Evolutionary conservation across 768 basidiomycete genomes (phyloP).

Genomic region (Lactarius vividus): DNA sequence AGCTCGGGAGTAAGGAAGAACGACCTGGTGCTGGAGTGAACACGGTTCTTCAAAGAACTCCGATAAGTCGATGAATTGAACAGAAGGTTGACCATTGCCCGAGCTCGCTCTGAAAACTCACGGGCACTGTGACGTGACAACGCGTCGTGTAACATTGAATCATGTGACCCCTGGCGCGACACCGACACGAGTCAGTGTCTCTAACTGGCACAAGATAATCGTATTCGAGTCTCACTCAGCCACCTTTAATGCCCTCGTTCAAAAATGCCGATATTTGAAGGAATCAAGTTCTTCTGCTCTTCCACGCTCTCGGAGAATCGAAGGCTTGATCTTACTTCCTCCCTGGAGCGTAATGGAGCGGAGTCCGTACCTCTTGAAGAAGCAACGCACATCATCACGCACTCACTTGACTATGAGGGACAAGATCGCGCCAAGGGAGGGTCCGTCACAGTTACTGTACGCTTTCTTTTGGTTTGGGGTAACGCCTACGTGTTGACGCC

Average conservation of each 20-base stretch:
- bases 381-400: constrained; percentile 26
- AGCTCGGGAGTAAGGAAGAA: background rate
- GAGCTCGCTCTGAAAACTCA: too few species aligned
- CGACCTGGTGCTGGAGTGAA: too few species aligned
- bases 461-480: background rate
- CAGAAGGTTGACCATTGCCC: background rate
- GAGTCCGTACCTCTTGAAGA: constrained; percentile 6
- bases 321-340: constrained; percentile 8
- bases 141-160: background rate
- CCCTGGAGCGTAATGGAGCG: constrained; percentile 24
- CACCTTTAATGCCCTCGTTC: background rate
- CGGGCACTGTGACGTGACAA: background rate
- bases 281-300: constrained; percentile 21
- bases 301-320: constrained; percentile 20
- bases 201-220: too few species aligned
- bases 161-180: background rate
- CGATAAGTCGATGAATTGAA: background rate
- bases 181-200: background rate
- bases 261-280: constrained; percentile 26
- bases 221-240: background rate
- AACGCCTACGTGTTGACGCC: background rate
- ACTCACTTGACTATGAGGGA: constrained; percentile 22
- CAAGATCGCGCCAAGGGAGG: constrained; percentile 16
- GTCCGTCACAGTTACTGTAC: constrained; percentile 22
- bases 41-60: background rate